Evolutionary conservation across 2,329 filamentous ascomycete genomes (phyloP).

Genomic region (Fusarium illudens): DNA sequence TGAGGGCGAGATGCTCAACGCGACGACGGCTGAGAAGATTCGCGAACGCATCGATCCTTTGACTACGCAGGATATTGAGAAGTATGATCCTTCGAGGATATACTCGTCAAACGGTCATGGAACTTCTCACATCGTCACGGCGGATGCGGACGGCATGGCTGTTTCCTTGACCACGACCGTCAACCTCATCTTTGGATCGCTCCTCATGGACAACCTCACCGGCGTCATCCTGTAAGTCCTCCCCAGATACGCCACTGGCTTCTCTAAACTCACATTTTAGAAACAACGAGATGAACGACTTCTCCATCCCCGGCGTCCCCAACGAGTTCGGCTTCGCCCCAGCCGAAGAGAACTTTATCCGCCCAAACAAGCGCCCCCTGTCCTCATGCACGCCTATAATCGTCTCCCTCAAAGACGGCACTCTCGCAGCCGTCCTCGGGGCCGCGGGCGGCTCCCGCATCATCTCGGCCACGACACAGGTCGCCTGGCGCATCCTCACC

Average conservation of each 20-base stretch:
- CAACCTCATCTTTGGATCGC: constrained; percentile 85
- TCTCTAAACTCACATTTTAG: constrained; percentile 25
- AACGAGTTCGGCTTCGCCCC: constrained; percentile 91
- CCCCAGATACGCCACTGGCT: constrained; percentile 52
- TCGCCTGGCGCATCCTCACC: constrained; percentile 72
- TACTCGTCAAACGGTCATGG: constrained; percentile 76
- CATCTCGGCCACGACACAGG: constrained; percentile 80
- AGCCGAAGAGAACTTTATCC: constrained; percentile 81
- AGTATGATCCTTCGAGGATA: constrained; percentile 75
- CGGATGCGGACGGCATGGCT: constrained; percentile 77
- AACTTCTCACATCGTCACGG: constrained; percentile 76
- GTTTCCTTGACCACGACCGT: constrained; percentile 87
- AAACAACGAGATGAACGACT: constrained; percentile 79
- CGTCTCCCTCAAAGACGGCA: constrained; percentile 68
- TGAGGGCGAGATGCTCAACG: constrained; percentile 73
- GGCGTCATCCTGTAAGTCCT: constrained; percentile 74
- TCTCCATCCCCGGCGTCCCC: constrained; percentile 78
- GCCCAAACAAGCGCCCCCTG: constrained; percentile 81
- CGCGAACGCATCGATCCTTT: constrained; percentile 75
- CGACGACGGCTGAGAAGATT: constrained; percentile 65
- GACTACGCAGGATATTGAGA: constrained; percentile 73
- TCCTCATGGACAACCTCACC: constrained; percentile 80
- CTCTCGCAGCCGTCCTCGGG: constrained; percentile 74
- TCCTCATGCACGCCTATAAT: constrained; percentile 85
- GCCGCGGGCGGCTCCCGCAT: constrained; percentile 85